These are phyloP conservation scores for Botryotinia calthae DNA, from an alignment of 2,329 filamentous ascomycete genomes.

Conservation along the genomic window DNA sequence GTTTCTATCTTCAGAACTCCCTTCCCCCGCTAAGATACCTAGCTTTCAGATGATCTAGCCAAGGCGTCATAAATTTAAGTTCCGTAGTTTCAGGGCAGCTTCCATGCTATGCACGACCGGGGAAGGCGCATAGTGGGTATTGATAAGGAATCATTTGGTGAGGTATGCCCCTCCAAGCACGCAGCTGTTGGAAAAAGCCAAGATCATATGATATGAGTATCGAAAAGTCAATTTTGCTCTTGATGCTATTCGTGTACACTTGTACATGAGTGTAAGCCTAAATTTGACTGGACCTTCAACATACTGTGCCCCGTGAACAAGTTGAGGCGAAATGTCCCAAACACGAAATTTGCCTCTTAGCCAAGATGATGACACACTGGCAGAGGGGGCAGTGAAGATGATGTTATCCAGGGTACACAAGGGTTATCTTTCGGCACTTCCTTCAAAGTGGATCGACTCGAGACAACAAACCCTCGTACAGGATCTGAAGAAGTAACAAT, in stretches of 20 bases:
- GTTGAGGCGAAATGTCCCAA: neutral
- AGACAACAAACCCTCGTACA: slow-evolving; percentile 9
- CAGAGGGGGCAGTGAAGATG: slow-evolving; percentile 1
- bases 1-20: neutral
- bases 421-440: slow-evolving; percentile 13
- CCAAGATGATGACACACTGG: neutral
- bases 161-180: neutral
- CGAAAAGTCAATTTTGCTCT: neutral
- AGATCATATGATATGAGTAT: slow-evolving; percentile 15
- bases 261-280: neutral
- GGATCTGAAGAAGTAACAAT: neutral
- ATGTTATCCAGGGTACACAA: slow-evolving; percentile 1
- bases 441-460: neutral
- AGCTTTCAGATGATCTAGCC: slow-evolving; percentile 5
- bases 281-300: neutral
- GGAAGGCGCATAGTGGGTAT: slow-evolving; percentile 14
- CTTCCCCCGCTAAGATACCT: neutral
- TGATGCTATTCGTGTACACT: neutral
- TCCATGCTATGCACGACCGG: slow-evolving; percentile 12
- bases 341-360: neutral
- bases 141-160: slow-evolving; percentile 14
- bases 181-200: slow-evolving; percentile 4
- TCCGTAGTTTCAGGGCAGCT: slow-evolving; percentile 16
- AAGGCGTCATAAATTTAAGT: slow-evolving; percentile 13
- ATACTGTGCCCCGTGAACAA: neutral